phyloP scores from a whole-genome alignment of 2,329 filamentous ascomycete species.

The Curvularia hawaiiensis region DNA sequence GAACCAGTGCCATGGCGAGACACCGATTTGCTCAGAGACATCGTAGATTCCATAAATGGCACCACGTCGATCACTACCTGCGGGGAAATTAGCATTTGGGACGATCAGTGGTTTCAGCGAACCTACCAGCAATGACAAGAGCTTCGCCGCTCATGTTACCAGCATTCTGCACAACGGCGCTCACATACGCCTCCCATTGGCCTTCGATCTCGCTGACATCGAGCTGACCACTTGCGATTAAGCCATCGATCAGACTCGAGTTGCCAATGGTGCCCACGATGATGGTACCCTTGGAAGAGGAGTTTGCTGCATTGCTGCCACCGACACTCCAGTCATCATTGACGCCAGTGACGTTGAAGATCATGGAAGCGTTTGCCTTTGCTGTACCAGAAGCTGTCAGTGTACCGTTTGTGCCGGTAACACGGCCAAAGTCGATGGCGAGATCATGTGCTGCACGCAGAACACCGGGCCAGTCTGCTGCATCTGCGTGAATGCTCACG shows the following conservation, averaged over 20 bases:
- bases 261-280: conserved; percentile 72
- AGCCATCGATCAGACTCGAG: conserved; percentile 64
- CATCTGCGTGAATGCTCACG: conserved; percentile 43
- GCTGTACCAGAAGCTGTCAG: conserved; percentile 57
- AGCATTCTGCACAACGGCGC: conserved; percentile 62
- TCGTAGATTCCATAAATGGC: conserved; percentile 75
- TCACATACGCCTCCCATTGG: conserved; percentile 73
- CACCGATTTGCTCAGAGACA: conserved; percentile 73
- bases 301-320: conserved; percentile 10
- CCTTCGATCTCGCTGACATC: conserved; percentile 63
- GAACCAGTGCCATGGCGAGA: conserved; percentile 73
- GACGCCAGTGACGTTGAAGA: conserved; percentile 51
- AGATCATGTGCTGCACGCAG: conserved; percentile 71
- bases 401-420: conserved; percentile 69
- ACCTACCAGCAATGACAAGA: conserved; percentile 65
- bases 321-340: conserved; percentile 43
- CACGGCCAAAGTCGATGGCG: conserved; percentile 71
- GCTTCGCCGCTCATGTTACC: conserved; percentile 62
- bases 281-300: conserved; percentile 53
- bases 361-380: conserved; percentile 53
- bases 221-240: conserved; percentile 62
- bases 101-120: background rate
- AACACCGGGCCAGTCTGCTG: conserved; percentile 68
- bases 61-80: conserved; percentile 65
- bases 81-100: conserved; percentile 11